These are phyloP conservation scores for Cetradonia linearis DNA, from an alignment of 495 filamentous ascomycete genomes.

Conservation along the genomic window DNA sequence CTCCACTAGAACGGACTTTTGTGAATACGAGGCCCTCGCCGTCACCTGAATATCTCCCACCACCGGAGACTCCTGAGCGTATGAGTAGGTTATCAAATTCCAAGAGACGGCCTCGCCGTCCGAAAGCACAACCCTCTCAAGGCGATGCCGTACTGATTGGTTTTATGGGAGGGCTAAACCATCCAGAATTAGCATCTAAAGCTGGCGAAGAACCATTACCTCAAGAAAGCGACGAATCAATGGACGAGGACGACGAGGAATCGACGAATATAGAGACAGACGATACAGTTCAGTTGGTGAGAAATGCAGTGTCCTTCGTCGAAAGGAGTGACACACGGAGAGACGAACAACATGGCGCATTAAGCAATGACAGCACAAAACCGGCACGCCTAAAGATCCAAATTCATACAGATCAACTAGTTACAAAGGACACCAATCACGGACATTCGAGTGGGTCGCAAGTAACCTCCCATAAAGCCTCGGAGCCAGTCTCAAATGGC, in stretches of 20 bases:
- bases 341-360: slow-evolving; percentile 1
- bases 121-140: slow-evolving; percentile 30
- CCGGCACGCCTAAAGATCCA: slow-evolving; percentile 15
- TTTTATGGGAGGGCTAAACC: slow-evolving; percentile 35
- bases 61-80: slow-evolving; percentile 21
- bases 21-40: slow-evolving; percentile 27
- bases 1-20: slow-evolving; percentile 23
- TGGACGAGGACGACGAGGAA: slow-evolving; percentile 18
- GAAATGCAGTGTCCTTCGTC: slow-evolving; percentile 7
- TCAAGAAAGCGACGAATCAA: slow-evolving; percentile 11
- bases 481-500: background rate
- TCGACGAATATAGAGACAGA: background rate
- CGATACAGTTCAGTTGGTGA: slow-evolving; percentile 11
- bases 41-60: slow-evolving; percentile 25
- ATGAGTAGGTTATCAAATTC: slow-evolving; percentile 16
- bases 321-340: background rate
- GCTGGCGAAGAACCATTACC: slow-evolving; percentile 25
- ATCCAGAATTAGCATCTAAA: slow-evolving; percentile 35
- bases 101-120: slow-evolving; percentile 30
- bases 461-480: background rate
- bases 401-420: slow-evolving; percentile 2
- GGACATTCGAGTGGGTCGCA: background rate
- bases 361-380: slow-evolving; percentile 10
- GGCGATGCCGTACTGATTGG: slow-evolving; percentile 41
- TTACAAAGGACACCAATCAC: background rate